A percentile compares a stretch with the other conserved stretches of the same genome.
Conservation (phyloP, 139 green algal species). For the Coccomyxa sp. region DNA sequence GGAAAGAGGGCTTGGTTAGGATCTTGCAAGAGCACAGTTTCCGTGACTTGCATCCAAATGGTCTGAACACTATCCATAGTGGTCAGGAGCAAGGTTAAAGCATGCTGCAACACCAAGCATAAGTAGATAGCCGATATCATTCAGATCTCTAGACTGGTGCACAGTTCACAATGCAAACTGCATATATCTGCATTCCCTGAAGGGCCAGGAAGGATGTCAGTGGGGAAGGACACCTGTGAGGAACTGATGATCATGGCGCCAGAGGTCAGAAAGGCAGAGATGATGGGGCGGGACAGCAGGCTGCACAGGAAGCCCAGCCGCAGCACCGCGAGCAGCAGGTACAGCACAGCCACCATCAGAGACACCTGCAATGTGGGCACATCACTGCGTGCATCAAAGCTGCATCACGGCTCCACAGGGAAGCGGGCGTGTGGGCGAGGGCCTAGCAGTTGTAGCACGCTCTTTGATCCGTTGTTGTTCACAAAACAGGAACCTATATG, state of each 20-base stretch:
- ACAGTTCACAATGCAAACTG: no score
- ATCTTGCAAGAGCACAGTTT: background rate
- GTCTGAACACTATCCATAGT: no score
- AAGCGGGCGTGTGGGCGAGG: no score
- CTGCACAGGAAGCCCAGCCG: slow-evolving; percentile 65
- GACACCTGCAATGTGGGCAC: slow-evolving; percentile 30
- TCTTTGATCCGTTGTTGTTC: no score
- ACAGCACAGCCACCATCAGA: slow-evolving; percentile 52
- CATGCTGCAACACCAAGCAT: no score
- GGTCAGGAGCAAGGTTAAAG: no score
- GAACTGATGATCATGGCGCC: slow-evolving; percentile 37
- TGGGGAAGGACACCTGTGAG: slow-evolving; percentile 12
- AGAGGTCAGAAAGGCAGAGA: slow-evolving; percentile 61
- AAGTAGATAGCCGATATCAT: no score
- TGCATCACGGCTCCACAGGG: no score
- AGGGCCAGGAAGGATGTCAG: background rate
- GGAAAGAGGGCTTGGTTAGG: background rate
- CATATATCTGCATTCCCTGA: no score
- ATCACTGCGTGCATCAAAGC: background rate
- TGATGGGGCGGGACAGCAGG: slow-evolving; percentile 64
- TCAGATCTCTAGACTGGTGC: no score
- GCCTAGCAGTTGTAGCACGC: no score
- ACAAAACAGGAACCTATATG: no score
- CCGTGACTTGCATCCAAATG: background rate
- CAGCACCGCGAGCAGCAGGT: slow-evolving; percentile 46